Percentiles rank a stretch among this genome's conserved stretches.
These are phyloP conservation scores for Tolypocladium endophyticum DNA, from an alignment of 2,329 filamentous ascomycete genomes.

Conservation along the genomic window DNA sequence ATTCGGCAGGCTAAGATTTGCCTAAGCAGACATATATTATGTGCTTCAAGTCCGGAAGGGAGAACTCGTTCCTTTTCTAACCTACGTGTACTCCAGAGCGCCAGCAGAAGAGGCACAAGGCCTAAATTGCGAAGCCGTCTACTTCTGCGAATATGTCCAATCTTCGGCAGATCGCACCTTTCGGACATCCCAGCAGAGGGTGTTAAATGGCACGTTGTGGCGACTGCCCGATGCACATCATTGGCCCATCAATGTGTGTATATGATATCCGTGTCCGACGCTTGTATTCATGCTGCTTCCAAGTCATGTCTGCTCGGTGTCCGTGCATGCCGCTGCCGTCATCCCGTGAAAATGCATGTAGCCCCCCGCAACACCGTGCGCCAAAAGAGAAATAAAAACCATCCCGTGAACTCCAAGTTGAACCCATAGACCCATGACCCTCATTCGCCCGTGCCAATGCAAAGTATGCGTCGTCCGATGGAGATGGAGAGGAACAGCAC, in stretches of 20 bases:
- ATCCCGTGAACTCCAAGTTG: background rate
- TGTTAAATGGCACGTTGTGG: background rate
- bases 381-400: background rate
- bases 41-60: no score
- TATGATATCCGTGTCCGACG: background rate
- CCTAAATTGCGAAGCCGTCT: background rate
- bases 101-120: background rate
- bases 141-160: no score
- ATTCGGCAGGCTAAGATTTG: no score
- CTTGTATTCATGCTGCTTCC: background rate
- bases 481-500: background rate
- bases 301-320: background rate
- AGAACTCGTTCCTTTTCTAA: background rate
- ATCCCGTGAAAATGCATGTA: background rate
- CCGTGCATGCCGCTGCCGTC: background rate
- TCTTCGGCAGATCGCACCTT: background rate
- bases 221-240: background rate
- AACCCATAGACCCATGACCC: background rate
- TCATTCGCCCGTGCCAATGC: background rate
- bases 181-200: background rate
- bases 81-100: no score
- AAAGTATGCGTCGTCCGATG: background rate
- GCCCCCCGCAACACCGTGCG: background rate
- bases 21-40: no score
- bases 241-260: background rate